Evolutionary conservation across 1,284 basidiomycete species (phyloP).

Genomic region (Papiliotrema nemorosa): DNA sequence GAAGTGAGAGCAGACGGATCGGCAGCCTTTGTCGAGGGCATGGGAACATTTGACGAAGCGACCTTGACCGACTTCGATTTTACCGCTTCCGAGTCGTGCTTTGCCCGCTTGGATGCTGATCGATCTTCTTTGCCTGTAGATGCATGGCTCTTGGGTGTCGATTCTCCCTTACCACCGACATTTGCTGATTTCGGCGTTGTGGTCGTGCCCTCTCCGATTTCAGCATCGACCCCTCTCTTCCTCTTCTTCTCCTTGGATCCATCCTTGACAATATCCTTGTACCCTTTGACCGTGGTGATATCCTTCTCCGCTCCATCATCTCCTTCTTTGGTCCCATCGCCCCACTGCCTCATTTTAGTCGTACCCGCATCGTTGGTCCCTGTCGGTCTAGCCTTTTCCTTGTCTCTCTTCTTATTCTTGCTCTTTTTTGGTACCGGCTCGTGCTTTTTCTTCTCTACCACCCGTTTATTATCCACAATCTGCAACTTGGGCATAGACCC

Average conservation of each 20-base stretch:
- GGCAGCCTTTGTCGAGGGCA: conserved; percentile 4
- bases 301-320: not conserved
- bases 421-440: conserved; percentile 28
- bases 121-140: not conserved
- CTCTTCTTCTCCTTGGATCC: conserved; percentile 2
- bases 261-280: conserved; percentile 1
- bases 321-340: not conserved
- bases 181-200: conserved; percentile 5
- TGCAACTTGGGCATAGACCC: conserved; percentile 36
- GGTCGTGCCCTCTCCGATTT: not conserved
- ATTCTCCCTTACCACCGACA: not conserved
- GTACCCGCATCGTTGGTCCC: not conserved
- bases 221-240: not conserved
- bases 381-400: conserved; percentile 19
- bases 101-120: not conserved
- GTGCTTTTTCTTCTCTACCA: conserved; percentile 39
- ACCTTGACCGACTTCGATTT: not conserved
- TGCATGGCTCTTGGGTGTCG: not conserved
- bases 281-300: conserved; percentile 3
- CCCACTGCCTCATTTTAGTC: conserved; percentile 4
- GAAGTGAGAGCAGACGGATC: conserved; percentile 9
- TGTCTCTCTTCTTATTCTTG: conserved; percentile 20
- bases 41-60: not conserved
- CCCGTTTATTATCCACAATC: conserved; percentile 44
- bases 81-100: not conserved